Percentiles rank a stretch among this genome's conserved stretches.
These are phyloP conservation scores for Colletotrichum sansevieriae DNA, from an alignment of 2,329 filamentous ascomycete species.

Conservation along the genomic window DNA sequence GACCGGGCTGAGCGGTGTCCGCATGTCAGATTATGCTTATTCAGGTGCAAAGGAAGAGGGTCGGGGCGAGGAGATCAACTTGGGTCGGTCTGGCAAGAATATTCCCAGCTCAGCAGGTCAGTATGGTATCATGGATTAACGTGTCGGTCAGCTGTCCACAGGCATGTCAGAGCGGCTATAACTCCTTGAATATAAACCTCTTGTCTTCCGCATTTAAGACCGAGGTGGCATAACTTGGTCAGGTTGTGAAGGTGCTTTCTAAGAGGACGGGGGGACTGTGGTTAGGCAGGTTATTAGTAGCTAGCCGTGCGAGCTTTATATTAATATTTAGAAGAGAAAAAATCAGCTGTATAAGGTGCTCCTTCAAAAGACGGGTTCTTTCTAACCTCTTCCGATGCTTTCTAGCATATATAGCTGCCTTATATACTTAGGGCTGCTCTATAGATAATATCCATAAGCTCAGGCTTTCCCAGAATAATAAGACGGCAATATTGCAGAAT, in stretches of 20 bases:
- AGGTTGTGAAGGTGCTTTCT: neutral
- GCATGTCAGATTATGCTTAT: neutral
- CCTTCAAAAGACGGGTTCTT: neutral
- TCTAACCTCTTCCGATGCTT: neutral
- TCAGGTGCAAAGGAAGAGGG: neutral
- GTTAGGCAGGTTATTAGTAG: neutral
- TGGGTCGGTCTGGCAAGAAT: neutral
- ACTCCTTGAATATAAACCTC: neutral
- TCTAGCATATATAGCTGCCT: neutral
- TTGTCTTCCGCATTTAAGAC: neutral
- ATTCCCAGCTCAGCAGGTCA: neutral
- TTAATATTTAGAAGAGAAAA: neutral
- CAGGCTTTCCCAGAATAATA: neutral
- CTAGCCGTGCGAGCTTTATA: neutral
- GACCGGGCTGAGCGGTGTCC: neutral
- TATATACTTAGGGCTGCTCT: neutral
- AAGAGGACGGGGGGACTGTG: neutral
- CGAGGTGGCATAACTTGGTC: neutral
- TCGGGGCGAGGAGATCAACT: neutral
- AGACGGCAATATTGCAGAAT: neutral
- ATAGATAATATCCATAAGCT: neutral
- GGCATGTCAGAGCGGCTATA: neutral
- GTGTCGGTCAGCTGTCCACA: neutral
- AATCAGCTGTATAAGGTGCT: neutral
- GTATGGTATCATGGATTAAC: neutral